Evolutionary conservation across 164 flowering plant genomes (phyloP), one percentile per base, ranked within the genome.

Genomic region (Warburgia ugandensis): DNA sequence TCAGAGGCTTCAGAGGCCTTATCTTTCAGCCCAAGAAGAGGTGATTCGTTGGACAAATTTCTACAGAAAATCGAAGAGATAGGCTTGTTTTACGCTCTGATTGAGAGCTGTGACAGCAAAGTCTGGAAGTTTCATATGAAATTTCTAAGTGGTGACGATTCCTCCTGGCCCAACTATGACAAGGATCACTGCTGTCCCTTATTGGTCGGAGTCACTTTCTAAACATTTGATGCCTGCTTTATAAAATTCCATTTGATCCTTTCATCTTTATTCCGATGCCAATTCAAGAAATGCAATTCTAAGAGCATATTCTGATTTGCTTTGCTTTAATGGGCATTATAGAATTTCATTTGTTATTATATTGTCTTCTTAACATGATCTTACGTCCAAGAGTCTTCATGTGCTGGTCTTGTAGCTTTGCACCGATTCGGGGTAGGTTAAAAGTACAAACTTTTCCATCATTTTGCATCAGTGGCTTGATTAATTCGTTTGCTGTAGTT

Each of bases 121-220:
- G 69, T 87, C 30, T 85, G 87, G 87, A 70, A 68, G 44, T 82
- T 73, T 26, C 96, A 87, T 51, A 55, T 47, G 39, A 59, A 38
- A 16, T 55, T 50, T 42, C 50, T 46, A 12, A 55, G 25, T 47
- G 64, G 62, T 1, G 58, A 55, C 13, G 43, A 58, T 45, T 71
- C 78, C 52, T 48, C 48, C 14, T 92, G 95, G 90, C 84, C 94
- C 23, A 75, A 75, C 65, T 92, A 92, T 43, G 95, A 80, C 27
- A 52, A 61, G 43, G 88, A 87, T 66, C 98, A 87, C 59, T 85
- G 90, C 73, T 92, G 81, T 58, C 95, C 96, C 1, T 61, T 78
- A 46, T 58, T 87, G 70, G 61, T 87, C 60, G 78, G 80, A 68
- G 74, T 91, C 58, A 76, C 83, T 16, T 62, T 48, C 29, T 76